These are phyloP conservation scores for Phaeotremella fagi DNA, from an alignment of 768 basidiomycete species.

Conservation along the genomic window DNA sequence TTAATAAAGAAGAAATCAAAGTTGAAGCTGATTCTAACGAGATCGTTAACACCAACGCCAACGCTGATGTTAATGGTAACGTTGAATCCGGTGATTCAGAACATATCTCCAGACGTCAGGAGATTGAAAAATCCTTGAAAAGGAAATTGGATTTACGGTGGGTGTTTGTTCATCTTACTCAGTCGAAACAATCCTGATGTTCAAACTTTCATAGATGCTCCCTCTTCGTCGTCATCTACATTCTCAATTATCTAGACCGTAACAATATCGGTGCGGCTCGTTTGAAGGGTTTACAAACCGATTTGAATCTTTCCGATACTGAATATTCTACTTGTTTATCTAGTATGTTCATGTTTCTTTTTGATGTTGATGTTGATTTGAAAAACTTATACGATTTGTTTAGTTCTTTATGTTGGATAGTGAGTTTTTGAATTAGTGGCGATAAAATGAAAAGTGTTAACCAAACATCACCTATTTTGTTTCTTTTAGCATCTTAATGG, in stretches of 20 bases:
- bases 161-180: constrained; percentile 4
- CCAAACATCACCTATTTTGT: too few species aligned
- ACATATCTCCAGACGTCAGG: neutral
- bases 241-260: constrained; percentile 44
- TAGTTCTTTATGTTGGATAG: constrained; percentile 31
- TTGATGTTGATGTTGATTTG: neutral
- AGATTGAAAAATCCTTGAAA: constrained; percentile 40
- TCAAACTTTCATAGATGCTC: constrained; percentile 16
- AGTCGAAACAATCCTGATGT: neutral
- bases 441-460: neutral
- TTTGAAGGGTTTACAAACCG: constrained; percentile 36
- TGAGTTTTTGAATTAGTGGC: neutral
- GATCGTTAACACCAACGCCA: too few species aligned
- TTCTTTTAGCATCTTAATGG: neutral
- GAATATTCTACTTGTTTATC: constrained; percentile 39
- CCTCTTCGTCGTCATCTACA: constrained; percentile 38
- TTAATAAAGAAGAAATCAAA: too few species aligned
- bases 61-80: too few species aligned
- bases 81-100: neutral
- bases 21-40: too few species aligned
- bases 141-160: constrained; percentile 45
- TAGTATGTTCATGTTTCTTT: constrained; percentile 14
- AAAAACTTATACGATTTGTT: neutral
- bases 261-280: constrained; percentile 45
- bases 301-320: constrained; percentile 37